These are phyloP conservation scores for Paxillus involutus DNA, from an alignment of 768 basidiomycete species.

Conservation along the genomic window DNA sequence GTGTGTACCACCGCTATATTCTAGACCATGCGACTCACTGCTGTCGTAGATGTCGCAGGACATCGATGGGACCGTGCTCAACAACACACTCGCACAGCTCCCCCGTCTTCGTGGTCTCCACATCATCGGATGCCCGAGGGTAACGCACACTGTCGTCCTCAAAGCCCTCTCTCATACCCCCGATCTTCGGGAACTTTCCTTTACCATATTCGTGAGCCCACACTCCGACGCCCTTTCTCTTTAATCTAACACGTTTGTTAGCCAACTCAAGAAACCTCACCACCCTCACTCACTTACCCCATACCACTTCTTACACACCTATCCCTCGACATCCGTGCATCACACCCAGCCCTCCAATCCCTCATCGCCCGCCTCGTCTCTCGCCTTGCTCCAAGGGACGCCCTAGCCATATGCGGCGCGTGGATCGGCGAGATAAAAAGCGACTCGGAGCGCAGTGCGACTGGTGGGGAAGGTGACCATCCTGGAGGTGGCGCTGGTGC, in stretches of 20 bases:
- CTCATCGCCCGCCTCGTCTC: constrained; percentile 19
- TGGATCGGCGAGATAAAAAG: constrained; percentile 36
- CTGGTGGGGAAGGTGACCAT: not conserved
- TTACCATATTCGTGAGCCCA: constrained; percentile 55
- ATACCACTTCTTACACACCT: constrained; percentile 49
- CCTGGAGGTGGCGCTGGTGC: not conserved
- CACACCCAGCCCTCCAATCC: constrained; percentile 16
- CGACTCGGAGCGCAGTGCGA: constrained; percentile 12
- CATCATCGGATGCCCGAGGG: constrained; percentile 56
- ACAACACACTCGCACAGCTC: constrained; percentile 45
- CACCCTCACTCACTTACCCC: constrained; percentile 14
- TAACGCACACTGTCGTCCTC: constrained; percentile 54
- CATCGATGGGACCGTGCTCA: constrained; percentile 52
- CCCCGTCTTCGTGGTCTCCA: constrained; percentile 59
- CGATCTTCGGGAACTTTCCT: constrained; percentile 56
- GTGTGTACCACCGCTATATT: constrained; percentile 37
- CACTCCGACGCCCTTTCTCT: not conserved
- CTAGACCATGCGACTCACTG: not conserved
- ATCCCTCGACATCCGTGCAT: constrained; percentile 48
- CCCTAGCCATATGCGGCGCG: constrained; percentile 27
- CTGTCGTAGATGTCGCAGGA: constrained; percentile 51
- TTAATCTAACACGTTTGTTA: constrained; percentile 3
- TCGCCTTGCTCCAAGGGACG: constrained; percentile 29
- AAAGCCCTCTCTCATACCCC: constrained; percentile 46
- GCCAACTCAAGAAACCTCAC: constrained; percentile 11